Evolutionary conservation across 2,329 filamentous ascomycete genomes (phyloP), one percentile per base, ranked within the genome.

Genomic region (Zymoseptoria passerinii): DNA sequence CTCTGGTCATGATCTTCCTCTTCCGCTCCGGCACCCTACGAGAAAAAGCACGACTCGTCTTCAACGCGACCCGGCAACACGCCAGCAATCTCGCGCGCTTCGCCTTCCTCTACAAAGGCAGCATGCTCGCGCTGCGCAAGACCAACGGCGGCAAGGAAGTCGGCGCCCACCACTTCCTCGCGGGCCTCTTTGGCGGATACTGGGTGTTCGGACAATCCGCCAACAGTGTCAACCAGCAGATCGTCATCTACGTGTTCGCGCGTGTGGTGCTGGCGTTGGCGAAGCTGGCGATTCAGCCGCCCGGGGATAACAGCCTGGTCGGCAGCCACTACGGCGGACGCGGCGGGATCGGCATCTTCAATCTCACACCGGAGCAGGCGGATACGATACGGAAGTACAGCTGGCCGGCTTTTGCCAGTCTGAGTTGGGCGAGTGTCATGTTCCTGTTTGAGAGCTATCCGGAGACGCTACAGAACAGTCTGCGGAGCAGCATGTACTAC

Each of bases 241-340:
- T 99, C 72, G 91, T 96, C 73, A 89, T 97, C 68, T 99, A 99
- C 78, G 89, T 99, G 63, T 96, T 96, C 71, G 94, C 94, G 52
- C 86, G 94, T 65, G 94, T 96, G 16, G 81, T 88, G 61, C 83
- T 99, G 35, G 90, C 89, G 8, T 77, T 95, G 23, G 94, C 92
- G 29, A 90, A 90, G 70, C 78, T 97, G 58, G 84, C 89, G 58
- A 84, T 97, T 63, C 86, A 90, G 73, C 81, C 81, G 1, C 76
- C 67, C 9, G 70, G 72, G 18, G 71, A 73, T 28, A 73, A 73
- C 61, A 66, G 68, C n/a, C 57, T 73, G 23, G 62, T 73, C 4
- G 72, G 71, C 1, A 71, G 71, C 50, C 65, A 68, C 35, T 72
- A 74, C 53, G 75, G 74, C 5, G 70, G 70, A 35, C 70, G 67